phyloP scores from a whole-genome alignment of 1,284 basidiomycete genomes.

The Mycena citricolor region DNA sequence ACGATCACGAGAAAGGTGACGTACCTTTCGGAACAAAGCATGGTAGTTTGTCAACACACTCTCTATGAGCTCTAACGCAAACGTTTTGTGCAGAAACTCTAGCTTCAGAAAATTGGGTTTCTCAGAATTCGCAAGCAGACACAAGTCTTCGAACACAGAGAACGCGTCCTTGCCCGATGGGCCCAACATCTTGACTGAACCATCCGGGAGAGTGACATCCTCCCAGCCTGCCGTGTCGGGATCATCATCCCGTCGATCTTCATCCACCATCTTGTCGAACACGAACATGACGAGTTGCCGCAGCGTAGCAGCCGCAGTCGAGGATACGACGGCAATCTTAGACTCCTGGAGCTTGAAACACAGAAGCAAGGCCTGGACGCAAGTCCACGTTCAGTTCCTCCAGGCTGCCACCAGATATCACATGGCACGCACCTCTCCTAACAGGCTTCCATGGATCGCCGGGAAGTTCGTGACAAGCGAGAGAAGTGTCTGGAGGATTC shows the following conservation, averaged over 20 bases:
- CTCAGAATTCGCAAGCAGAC: conserved; percentile 83
- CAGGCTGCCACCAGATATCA: neutral
- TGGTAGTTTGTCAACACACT: conserved; percentile 96
- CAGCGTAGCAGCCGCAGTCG: conserved; percentile 94
- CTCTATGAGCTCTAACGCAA: conserved; percentile 94
- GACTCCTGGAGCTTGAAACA: conserved; percentile 97
- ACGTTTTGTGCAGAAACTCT: conserved; percentile 87
- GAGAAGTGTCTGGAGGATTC: conserved; percentile 87
- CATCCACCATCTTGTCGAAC: conserved; percentile 89
- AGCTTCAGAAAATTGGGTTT: conserved; percentile 83
- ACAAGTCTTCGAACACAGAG: conserved; percentile 87
- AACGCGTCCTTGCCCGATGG: conserved; percentile 88
- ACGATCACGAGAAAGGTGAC: conserved; percentile 11
- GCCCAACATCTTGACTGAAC: conserved; percentile 59
- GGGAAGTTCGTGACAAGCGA: conserved; percentile 87
- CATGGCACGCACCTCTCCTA: conserved; percentile 75
- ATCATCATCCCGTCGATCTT: conserved; percentile 58
- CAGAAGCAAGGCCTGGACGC: conserved; percentile 73
- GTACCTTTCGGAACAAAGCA: conserved; percentile 78
- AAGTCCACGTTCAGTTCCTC: conserved; percentile 8
- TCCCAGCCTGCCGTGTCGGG: conserved; percentile 33
- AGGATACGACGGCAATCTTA: conserved; percentile 93
- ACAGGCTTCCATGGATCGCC: conserved; percentile 72
- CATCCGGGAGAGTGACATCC: conserved; percentile 61
- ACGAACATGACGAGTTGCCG: conserved; percentile 98